A percentile compares a stretch with the other conserved stretches of the same genome.
phyloP scores from a whole-genome alignment of 768 basidiomycete genomes.

The Pisolithus tinctorius region DNA sequence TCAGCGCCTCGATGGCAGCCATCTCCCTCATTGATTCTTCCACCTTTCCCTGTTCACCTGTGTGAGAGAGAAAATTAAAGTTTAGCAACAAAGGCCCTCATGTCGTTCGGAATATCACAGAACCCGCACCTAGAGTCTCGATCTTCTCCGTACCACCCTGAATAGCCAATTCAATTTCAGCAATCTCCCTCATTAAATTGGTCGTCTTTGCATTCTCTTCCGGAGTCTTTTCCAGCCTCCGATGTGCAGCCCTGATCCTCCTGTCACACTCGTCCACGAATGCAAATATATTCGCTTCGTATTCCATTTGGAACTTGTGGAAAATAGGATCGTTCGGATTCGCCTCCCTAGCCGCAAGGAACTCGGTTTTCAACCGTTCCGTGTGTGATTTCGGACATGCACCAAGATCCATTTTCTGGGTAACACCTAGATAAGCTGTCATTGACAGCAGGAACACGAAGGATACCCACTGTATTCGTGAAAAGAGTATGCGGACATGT shows the following conservation, averaged over 20 bases:
- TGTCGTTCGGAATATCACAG: constrained; percentile 6
- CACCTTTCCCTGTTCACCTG: constrained; percentile 97
- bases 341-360: constrained; percentile 68
- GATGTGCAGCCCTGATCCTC: constrained; percentile 87
- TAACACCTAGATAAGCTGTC: constrained; percentile 1
- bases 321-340: constrained; percentile 78
- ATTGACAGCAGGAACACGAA: background rate
- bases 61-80: constrained; percentile 1
- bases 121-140: constrained; percentile 70
- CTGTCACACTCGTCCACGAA: constrained; percentile 99
- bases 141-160: constrained; percentile 99
- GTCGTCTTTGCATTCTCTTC: constrained; percentile 99
- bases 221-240: constrained; percentile 96
- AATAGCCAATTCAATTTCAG: constrained; percentile 97
- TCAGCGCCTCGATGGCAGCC: constrained; percentile 94
- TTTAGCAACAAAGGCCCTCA: background rate
- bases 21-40: constrained; percentile 98
- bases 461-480: constrained; percentile 83
- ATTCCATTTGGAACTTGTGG: constrained; percentile 86
- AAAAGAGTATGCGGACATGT: constrained; percentile 98
- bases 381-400: constrained; percentile 97
- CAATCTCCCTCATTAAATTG: constrained; percentile 98
- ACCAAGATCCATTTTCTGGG: constrained; percentile 96
- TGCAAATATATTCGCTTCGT: constrained; percentile 89
- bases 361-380: constrained; percentile 89